These are phyloP conservation scores for Rhynchosporium agropyri DNA, from an alignment of 2,329 filamentous ascomycete genomes.

Conservation along the genomic window DNA sequence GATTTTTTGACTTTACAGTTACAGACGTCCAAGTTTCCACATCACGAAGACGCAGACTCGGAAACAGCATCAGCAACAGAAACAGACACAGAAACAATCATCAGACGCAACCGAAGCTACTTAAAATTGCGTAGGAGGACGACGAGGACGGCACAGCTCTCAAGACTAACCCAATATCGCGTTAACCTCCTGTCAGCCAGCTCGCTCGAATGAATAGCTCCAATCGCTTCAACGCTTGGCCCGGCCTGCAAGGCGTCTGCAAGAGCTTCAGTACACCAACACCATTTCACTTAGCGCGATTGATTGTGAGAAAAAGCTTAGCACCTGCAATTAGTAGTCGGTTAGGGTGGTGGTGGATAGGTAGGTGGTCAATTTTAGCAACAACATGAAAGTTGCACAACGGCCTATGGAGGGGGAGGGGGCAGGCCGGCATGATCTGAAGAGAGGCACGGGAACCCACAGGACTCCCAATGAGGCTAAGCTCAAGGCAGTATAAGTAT, in stretches of 20 bases:
- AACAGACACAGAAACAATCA: neutral
- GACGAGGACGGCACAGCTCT: conserved; percentile 11
- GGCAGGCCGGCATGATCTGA: neutral
- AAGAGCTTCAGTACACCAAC: conserved; percentile 1
- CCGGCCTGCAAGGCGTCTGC: conserved; percentile 13
- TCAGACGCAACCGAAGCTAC: conserved; percentile 13
- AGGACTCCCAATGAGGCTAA: neutral
- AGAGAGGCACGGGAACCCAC: conserved; percentile 9
- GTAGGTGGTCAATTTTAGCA: conserved; percentile 15
- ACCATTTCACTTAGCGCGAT: conserved; percentile 6
- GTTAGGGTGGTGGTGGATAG: too few species aligned
- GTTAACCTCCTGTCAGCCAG: conserved; percentile 6
- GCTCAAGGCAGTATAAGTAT: conserved; percentile 4
- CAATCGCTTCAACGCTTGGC: neutral
- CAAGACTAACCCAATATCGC: neutral
- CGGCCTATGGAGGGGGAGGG: conserved; percentile 4
- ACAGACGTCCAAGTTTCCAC: too few species aligned
- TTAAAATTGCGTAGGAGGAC: neutral
- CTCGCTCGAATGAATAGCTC: neutral
- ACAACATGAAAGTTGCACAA: conserved; percentile 1
- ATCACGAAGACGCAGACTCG: too few species aligned
- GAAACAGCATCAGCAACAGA: too few species aligned
- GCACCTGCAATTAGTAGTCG: neutral
- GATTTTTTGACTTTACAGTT: too few species aligned
- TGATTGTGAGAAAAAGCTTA: neutral